Conservation (phyloP, 1,139 yeast species). For the Sugiyamaella xylanicola region DNA sequence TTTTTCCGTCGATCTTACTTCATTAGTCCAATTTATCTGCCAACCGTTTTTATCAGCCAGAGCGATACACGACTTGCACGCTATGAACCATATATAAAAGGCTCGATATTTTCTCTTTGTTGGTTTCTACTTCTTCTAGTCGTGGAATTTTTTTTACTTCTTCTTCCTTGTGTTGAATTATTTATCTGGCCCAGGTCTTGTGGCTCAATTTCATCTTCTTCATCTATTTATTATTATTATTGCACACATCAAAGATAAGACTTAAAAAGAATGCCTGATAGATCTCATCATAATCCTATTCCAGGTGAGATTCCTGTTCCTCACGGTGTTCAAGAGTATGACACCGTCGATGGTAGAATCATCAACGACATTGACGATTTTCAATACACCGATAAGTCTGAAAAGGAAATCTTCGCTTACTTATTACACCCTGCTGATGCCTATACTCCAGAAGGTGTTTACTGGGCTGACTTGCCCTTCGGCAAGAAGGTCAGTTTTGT, state of each 20-base stretch:
- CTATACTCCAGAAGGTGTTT: conserved; percentile 39
- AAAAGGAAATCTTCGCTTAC: conserved; percentile 40
- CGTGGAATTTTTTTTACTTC: neutral
- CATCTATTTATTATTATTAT: conserved; percentile 6
- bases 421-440: conserved; percentile 41
- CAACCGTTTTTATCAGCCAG: conserved; percentile 1
- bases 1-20: neutral
- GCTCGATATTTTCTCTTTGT: neutral
- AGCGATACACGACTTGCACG: neutral
- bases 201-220: neutral
- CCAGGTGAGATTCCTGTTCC: conserved; percentile 44
- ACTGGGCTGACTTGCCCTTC: conserved; percentile 46
- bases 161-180: neutral
- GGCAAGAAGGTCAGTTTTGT: conserved; percentile 37
- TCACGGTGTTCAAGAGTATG: conserved; percentile 42
- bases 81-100: conserved; percentile 1
- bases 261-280: conserved; percentile 11
- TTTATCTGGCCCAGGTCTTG: neutral
- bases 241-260: neutral
- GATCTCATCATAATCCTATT: conserved; percentile 38
- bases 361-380: conserved; percentile 33
- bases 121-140: too few relatives aligned
- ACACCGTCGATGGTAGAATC: conserved; percentile 40
- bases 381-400: conserved; percentile 36
- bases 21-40: neutral